Percentiles rank a stretch among this genome's conserved stretches.
Conservation (phyloP, 805 yeast genomes). For the Starmera caribaea region DNA sequence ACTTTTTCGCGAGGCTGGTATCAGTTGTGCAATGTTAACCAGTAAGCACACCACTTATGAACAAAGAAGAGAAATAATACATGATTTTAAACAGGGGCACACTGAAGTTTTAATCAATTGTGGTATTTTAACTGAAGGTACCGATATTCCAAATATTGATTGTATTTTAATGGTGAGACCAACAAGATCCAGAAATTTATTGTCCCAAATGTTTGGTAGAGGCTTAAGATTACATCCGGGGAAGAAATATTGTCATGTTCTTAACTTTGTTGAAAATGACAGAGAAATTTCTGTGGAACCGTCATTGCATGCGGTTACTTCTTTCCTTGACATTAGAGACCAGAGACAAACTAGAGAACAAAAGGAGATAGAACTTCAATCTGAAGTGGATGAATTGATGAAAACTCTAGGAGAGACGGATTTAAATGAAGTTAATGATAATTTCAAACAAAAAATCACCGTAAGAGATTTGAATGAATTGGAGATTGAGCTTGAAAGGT, state of each 20-base stretch:
- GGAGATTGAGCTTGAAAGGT: too few relatives aligned
- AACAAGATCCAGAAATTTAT: conserved; percentile 59
- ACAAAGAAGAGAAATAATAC: conserved; percentile 42
- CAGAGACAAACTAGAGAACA: conserved; percentile 12
- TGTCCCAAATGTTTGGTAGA: conserved; percentile 86
- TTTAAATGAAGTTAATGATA: too few relatives aligned
- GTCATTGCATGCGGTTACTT: conserved; percentile 29
- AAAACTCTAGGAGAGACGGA: too few relatives aligned
- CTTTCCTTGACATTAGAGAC: conserved; percentile 17
- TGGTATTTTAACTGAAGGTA: conserved; percentile 88
- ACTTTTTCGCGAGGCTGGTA: conserved; percentile 45
- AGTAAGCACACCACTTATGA: conserved; percentile 45
- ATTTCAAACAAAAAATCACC: too few relatives aligned
- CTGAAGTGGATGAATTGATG: too few relatives aligned
- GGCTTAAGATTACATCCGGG: conserved; percentile 61
- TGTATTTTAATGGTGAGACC: conserved; percentile 73
- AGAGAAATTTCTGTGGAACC: conserved; percentile 26
- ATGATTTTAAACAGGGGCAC: conserved; percentile 50
- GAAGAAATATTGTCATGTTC: conserved; percentile 60
- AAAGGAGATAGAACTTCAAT: conserved; percentile 16
- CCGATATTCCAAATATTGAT: conserved; percentile 87
- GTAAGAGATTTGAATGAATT: too few relatives aligned
- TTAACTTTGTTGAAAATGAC: conserved; percentile 59
- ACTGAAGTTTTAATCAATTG: conserved; percentile 77
- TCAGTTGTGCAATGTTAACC: conserved; percentile 23